phyloP scores from a whole-genome alignment of 2,329 filamentous ascomycete species.

The Botrytis fabae region DNA sequence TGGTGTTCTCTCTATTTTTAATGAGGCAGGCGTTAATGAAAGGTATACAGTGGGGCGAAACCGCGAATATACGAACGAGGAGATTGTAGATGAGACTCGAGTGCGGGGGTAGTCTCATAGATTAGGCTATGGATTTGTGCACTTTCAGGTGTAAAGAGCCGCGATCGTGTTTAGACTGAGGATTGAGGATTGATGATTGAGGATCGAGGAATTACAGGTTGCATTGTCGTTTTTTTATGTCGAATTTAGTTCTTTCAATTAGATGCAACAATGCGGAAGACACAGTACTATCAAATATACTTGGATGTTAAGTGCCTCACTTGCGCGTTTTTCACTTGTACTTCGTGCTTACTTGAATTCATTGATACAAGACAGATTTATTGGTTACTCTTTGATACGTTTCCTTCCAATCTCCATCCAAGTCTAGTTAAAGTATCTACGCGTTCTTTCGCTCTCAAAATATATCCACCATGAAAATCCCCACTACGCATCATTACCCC shows the following conservation, averaged over 20 bases:
- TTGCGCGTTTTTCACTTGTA: not conserved
- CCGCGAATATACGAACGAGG: not conserved
- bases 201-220: not conserved
- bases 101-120: not conserved
- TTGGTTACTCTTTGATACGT: not conserved
- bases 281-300: not conserved
- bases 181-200: not conserved
- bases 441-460: not conserved
- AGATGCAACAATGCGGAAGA: not conserved
- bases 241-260: conserved; percentile 1
- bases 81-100: conserved; percentile 4
- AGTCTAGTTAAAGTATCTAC: not conserved
- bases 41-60: not conserved
- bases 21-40: conserved; percentile 4
- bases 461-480: not conserved
- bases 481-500: not conserved
- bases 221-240: conserved; percentile 9
- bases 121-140: not conserved
- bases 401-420: not conserved
- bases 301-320: not conserved
- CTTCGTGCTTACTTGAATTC: not conserved
- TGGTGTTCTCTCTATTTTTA: conserved; percentile 7
- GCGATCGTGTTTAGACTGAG: conserved; percentile 1
- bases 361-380: not conserved
- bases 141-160: not conserved